These are phyloP conservation scores for Monilinia vaccinii-corymbosi DNA, from an alignment of 2,329 filamentous ascomycete species.

Conservation along the genomic window DNA sequence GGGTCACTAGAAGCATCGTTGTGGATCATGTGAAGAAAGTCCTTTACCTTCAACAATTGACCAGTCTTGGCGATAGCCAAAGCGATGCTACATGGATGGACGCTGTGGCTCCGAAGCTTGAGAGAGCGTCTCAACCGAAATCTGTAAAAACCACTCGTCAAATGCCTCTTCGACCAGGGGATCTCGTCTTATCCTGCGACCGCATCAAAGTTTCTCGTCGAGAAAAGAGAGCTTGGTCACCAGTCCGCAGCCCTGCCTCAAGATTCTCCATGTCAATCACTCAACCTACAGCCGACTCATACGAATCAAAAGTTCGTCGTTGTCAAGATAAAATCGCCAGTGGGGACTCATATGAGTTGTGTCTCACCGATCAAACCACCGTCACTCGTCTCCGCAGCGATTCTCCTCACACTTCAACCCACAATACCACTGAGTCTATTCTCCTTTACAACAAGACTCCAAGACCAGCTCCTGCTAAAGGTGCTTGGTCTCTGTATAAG, in stretches of 20 bases:
- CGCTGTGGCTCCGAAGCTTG: conserved; percentile 11
- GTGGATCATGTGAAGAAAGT: conserved; percentile 49
- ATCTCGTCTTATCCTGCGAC: conserved; percentile 1
- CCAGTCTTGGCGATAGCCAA: conserved; percentile 28
- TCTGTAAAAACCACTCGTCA: conserved; percentile 1
- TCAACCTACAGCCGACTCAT: conserved; percentile 19
- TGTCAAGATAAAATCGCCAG: conserved; percentile 31
- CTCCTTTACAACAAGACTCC: conserved; percentile 11
- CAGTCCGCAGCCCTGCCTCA: not conserved
- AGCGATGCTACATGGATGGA: conserved; percentile 16
- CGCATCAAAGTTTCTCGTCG: conserved; percentile 7
- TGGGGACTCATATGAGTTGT: conserved; percentile 36
- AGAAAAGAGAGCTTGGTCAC: conserved; percentile 8
- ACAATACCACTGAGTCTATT: conserved; percentile 4
- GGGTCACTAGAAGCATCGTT: conserved; percentile 55
- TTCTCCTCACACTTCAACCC: not conserved
- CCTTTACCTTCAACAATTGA: conserved; percentile 52
- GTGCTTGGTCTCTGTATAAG: conserved; percentile 28
- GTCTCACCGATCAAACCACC: conserved; percentile 30
- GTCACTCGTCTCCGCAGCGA: conserved; percentile 12
- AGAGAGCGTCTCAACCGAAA: conserved; percentile 6
- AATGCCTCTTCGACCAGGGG: not conserved
- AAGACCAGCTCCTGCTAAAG: conserved; percentile 8
- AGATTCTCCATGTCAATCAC: conserved; percentile 17
- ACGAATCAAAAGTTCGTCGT: conserved; percentile 29